Conservation (phyloP, 257 asterid species). For the Solanum stenotomum region DNA sequence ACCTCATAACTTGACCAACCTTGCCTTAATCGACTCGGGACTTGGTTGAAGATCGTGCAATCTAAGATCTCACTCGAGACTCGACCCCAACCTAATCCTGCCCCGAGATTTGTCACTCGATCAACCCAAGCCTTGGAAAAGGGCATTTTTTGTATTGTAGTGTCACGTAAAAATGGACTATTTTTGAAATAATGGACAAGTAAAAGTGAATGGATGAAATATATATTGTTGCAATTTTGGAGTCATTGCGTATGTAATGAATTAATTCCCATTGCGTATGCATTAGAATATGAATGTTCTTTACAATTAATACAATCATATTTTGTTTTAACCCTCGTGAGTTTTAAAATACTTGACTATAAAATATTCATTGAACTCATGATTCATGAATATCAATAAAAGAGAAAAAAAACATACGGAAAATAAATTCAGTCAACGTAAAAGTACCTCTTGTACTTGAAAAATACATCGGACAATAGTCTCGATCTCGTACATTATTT, state of each 20-base stretch:
- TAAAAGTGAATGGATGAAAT: too few relatives aligned
- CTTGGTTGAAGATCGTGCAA: fast-evolving
- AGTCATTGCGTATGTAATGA: background rate
- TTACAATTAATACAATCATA: background rate
- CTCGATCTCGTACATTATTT: too few relatives aligned
- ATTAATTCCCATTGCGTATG: background rate
- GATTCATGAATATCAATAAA: background rate
- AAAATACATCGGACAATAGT: background rate
- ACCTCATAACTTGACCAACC: background rate
- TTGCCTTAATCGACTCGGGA: background rate
- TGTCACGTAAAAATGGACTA: background rate
- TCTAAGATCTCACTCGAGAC: background rate
- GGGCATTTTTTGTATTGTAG: too few relatives aligned
- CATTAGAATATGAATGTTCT: background rate
- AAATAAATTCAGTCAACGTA: background rate
- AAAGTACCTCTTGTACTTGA: background rate
- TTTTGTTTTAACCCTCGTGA: background rate
- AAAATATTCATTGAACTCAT: background rate
- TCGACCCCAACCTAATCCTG: background rate
- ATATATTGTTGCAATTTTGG: background rate
- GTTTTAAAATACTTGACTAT: background rate
- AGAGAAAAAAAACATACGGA: background rate
- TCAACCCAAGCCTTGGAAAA: background rate
- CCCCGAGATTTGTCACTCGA: background rate
- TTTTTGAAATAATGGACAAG: fast-evolving